Conservation (phyloP, 805 yeast species). For the Wickerhamomyces hampshirensis region DNA sequence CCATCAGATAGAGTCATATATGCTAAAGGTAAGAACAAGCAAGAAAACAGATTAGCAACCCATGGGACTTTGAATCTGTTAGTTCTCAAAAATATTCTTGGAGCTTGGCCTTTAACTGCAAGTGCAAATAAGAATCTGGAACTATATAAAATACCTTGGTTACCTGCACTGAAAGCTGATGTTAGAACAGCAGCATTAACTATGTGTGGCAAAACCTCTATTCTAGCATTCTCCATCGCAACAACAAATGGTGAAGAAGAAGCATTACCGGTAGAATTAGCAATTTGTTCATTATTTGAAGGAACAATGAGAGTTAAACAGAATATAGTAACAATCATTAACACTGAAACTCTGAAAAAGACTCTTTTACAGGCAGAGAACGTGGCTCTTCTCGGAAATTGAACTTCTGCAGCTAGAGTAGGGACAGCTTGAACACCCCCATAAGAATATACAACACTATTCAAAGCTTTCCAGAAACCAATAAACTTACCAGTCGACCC, state of each 20-base stretch:
- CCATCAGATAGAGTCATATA: slow-evolving; percentile 25
- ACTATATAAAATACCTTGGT: slow-evolving; percentile 24
- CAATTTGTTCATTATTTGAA: slow-evolving; percentile 25
- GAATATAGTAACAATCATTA: slow-evolving; percentile 28
- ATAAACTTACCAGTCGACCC: slow-evolving; percentile 49
- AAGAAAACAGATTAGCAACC: slow-evolving; percentile 24
- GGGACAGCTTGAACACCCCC: slow-evolving; percentile 53
- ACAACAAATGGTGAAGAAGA: slow-evolving; percentile 36
- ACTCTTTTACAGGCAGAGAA: slow-evolving; percentile 50
- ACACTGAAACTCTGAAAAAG: slow-evolving; percentile 24
- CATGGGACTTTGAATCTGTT: slow-evolving; percentile 29
- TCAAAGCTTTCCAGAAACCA: slow-evolving; percentile 53
- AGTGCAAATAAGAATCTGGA: slow-evolving; percentile 32
- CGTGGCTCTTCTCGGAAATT: slow-evolving; percentile 49
- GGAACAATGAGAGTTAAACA: slow-evolving; percentile 30
- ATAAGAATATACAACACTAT: slow-evolving; percentile 57
- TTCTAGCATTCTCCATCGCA: slow-evolving; percentile 42
- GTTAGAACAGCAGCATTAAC: slow-evolving; percentile 34
- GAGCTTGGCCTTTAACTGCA: slow-evolving; percentile 34
- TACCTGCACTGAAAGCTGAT: slow-evolving; percentile 36
- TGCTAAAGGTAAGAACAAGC: slow-evolving; percentile 30
- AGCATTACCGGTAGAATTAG: slow-evolving; percentile 25
- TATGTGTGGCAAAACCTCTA: slow-evolving; percentile 30
- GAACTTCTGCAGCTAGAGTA: slow-evolving; percentile 47
- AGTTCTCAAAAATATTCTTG: slow-evolving; percentile 28